Percentiles rank a stretch among this genome's conserved stretches.
Conservation (phyloP, 2,329 filamentous ascomycete genomes). For the Aspergillus pseudonomiae region DNA sequence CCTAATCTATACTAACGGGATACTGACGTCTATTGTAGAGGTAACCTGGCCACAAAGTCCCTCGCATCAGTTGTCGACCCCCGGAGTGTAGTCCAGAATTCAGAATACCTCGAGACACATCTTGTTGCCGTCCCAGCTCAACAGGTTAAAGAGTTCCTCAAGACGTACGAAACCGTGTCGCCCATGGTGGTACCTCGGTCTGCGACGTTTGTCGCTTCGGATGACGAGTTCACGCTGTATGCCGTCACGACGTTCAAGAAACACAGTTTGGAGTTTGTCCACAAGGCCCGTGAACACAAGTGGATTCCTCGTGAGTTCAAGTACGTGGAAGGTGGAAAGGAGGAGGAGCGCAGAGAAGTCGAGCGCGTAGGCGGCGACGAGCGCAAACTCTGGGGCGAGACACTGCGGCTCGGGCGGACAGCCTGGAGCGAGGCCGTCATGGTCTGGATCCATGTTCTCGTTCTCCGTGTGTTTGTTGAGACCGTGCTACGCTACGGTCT, state of each 20-base stretch:
- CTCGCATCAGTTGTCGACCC: slow-evolving; percentile 87
- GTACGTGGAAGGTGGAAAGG: slow-evolving; percentile 84
- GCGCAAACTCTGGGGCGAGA: slow-evolving; percentile 90
- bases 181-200: slow-evolving; percentile 95
- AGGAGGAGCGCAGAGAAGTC: slow-evolving; percentile 86
- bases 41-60: slow-evolving; percentile 92
- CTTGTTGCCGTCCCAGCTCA: slow-evolving; percentile 84
- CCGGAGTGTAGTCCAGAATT: slow-evolving; percentile 77
- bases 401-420: slow-evolving; percentile 81
- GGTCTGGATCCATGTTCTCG: slow-evolving; percentile 92
- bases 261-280: slow-evolving; percentile 79
- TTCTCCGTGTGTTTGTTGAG: slow-evolving; percentile 92
- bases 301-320: slow-evolving; percentile 96
- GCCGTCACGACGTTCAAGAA: slow-evolving; percentile 95
- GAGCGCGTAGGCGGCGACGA: slow-evolving; percentile 82
- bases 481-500: slow-evolving; percentile 95
- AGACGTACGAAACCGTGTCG: slow-evolving; percentile 82
- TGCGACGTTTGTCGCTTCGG: slow-evolving; percentile 74
- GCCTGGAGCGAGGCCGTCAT: slow-evolving; percentile 95
- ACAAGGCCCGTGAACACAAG: slow-evolving; percentile 88
- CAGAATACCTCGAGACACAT: slow-evolving; percentile 95
- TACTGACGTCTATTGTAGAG: slow-evolving; percentile 53
- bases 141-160: slow-evolving; percentile 83
- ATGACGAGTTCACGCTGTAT: slow-evolving; percentile 88
- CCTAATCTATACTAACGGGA: neutral